phyloP scores from a whole-genome alignment of 2,329 filamentous ascomycete species.

The Cladosporium colombiae region DNA sequence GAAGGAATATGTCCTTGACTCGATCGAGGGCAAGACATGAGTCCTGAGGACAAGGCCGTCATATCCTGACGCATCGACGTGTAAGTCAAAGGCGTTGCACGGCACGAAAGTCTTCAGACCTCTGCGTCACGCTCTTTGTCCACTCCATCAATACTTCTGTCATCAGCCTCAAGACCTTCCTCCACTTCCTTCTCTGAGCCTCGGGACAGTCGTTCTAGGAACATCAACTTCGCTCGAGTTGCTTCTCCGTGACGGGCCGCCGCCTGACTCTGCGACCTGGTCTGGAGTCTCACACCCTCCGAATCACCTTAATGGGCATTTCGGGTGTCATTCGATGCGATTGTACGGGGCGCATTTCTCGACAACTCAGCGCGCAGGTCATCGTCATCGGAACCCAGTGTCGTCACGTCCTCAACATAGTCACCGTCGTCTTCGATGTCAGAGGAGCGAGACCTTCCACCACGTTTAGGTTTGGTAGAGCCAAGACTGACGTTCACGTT shows the following conservation, averaged over 20 bases:
- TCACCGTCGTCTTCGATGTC: not conserved
- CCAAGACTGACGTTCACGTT: not conserved
- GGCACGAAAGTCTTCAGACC: not conserved
- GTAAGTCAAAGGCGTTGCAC: not conserved
- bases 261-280: not conserved
- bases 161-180: not conserved
- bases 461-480: not conserved
- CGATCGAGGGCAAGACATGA: not conserved
- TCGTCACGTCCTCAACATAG: not conserved
- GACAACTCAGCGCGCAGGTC: not conserved
- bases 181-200: not conserved
- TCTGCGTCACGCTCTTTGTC: not conserved
- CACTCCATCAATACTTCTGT: not conserved
- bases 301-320: not conserved
- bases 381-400: not conserved
- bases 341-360: not conserved
- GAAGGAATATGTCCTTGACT: not conserved
- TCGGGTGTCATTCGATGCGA: not conserved
- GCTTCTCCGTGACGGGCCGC: not conserved
- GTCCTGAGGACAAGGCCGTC: not conserved
- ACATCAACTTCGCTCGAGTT: not conserved
- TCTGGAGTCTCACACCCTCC: not conserved
- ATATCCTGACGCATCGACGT: not conserved
- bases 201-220: not conserved
- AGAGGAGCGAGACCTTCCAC: not conserved